Evolutionary conservation across 768 basidiomycete genomes (phyloP), one percentile per base, ranked within the genome.

Genomic region (Candolleomyces eurysporus): DNA sequence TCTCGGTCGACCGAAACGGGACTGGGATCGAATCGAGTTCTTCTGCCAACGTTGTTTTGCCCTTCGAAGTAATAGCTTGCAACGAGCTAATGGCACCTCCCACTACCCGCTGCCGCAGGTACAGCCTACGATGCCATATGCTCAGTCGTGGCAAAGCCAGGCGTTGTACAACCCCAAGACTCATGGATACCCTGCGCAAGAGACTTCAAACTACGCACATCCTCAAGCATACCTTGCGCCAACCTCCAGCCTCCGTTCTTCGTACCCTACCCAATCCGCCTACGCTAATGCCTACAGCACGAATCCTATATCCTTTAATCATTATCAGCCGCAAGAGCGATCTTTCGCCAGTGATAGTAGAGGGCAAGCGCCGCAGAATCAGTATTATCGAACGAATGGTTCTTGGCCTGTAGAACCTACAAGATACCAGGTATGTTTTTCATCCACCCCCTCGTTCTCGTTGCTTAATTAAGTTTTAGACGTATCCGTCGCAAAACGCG

Each of bases 1-100:
- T 21, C 81, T 83, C 48, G 90, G 92, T 22, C 82, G 81, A 14
- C 84, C 82, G 4, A 82, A 78, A 64, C 85, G 94, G 19, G 86
- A 95, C 66, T 97, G 95, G 95, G 85, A 91, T 55, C 69, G 76
- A n/a, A 91, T 90, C 58, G 91, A 94, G 46, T 97, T 97, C 69
- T 72, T 86, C 62, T 95, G 92, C 71, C 76, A 75, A 50, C 76
- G 76, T 39, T 94, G 92, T 72, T 82, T 63, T 4, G 61, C 59
- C 30, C 50, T 63, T 43, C 57, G 61, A 58, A 66, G 62, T 5
- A 62, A 64, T 57, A 64, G 63, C 43, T 60, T 65, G 56, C 70
- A 46, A 17, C 16, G 45, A 21, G 16, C 45, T 6, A 46, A 46
- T 14, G 45, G 45, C 14, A 14, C 45, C 3, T 46, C 17, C 14